Conservation (phyloP, 2,329 filamentous ascomycete species). For the Colletotrichum cordylinicola region DNA sequence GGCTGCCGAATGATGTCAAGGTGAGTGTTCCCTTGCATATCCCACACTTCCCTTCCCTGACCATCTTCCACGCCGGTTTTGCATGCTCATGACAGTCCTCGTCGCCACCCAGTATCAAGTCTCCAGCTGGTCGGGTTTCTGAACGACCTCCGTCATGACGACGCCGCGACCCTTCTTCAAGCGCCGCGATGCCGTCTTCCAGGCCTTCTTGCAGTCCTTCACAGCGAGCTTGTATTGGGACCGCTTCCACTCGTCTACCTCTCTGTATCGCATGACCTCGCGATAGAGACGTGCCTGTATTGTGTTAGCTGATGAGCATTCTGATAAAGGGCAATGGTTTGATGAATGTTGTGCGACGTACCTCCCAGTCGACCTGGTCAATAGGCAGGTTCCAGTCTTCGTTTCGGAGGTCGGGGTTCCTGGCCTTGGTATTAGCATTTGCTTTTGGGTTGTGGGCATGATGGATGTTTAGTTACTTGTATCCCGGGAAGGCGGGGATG, state of each 20-base stretch:
- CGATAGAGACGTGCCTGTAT: background rate
- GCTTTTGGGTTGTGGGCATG: background rate
- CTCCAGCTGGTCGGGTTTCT: background rate
- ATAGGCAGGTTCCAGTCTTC: rapidly evolving
- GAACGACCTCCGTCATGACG: background rate
- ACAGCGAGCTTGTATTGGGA: background rate
- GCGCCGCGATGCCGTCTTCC: background rate
- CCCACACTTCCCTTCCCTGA: background rate
- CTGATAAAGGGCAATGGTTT: too few relatives aligned
- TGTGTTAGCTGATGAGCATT: background rate
- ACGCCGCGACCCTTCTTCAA: background rate
- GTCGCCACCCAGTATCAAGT: background rate
- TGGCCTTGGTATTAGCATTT: background rate
- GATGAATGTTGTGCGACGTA: background rate
- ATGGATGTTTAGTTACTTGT: background rate
- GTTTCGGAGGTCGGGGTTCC: background rate
- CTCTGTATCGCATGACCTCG: background rate
- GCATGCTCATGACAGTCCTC: background rate
- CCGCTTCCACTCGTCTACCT: rapidly evolving
- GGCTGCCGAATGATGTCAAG: background rate
- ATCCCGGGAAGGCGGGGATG: background rate
- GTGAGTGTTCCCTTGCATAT: background rate
- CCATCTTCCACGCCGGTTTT: background rate
- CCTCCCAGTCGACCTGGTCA: background rate
- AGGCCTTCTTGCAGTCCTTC: background rate